Base-by-base conservation (phyloP, 257 asterid genomes). In the Lantana camara region DNA sequence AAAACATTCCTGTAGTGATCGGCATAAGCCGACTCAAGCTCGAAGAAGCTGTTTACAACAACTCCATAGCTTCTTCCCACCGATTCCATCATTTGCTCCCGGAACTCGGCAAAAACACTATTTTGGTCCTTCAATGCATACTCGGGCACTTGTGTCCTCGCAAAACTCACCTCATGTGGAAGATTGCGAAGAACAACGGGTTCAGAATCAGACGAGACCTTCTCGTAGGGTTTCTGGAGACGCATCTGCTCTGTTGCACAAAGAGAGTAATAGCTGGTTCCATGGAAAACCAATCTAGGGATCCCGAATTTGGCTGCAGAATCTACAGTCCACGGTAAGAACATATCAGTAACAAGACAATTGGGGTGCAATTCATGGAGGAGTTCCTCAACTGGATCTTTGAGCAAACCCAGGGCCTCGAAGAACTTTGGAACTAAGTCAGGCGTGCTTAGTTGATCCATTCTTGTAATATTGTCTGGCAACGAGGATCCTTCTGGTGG, bases 21-120 rank as follows among this genome's bases (percentile, higher is more conserved):
- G 0, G 69, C 80, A 38, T 77, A 86, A 4, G 29, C 79, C 0
- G 81, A 8, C 23, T 86, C 95, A 2, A 86, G 77, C 73, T 82
- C 82, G 41, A 72, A 59, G 72, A 84, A 87, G 60, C 91, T 87
- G 67, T 87, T 84, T 7, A 74, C 10, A 4, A 82, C 45, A 20
- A 77, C 81, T 10, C 95, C 89, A 11, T 73, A 80, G 58, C 80
- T 84, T 6, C 30, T 70, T 20, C 1, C 8, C 0, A 19, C 63
- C 0, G 84, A 24, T 4, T 76, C 89, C 4, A 34, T 9, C 21
- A 73, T 48, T 32, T 17, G 46, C 2, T 34, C 47, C 16, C 64
- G 17, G 71, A 82, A 3, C 21, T 54, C 4, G 1, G 48, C 14
- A 1, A 75, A 14, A 0, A 7, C 24, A 4, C 17, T 4, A 27